A percentile compares a stretch with the other conserved stretches of the same genome.
phyloP scores from a whole-genome alignment of 2,329 filamentous ascomycete genomes.

The Dactylellina parvicollis region DNA sequence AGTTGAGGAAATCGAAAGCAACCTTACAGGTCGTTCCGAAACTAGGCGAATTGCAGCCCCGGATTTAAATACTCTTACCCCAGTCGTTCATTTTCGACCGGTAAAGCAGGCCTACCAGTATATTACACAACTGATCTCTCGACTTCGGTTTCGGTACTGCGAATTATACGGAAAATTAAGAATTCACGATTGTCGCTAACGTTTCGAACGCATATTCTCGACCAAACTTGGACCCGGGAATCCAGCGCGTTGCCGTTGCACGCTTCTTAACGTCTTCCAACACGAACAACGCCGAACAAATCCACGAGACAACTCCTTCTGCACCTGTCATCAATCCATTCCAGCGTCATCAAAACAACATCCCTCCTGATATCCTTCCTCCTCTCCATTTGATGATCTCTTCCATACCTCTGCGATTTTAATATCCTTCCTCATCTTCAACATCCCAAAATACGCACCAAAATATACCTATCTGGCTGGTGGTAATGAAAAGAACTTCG shows the following conservation, averaged over 20 bases:
- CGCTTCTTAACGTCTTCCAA: constrained; percentile 44
- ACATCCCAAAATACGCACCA: constrained; percentile 10
- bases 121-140: constrained; percentile 16
- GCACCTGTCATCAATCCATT: constrained; percentile 9
- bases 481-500: constrained; percentile 38
- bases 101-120: constrained; percentile 10
- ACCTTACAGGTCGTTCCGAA: constrained; percentile 13
- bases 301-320: constrained; percentile 2
- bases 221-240: constrained; percentile 32
- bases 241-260: constrained; percentile 33
- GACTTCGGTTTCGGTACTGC: constrained; percentile 14
- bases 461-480: constrained; percentile 18
- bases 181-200: constrained; percentile 27
- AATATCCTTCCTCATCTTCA: constrained; percentile 18
- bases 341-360: constrained; percentile 15
- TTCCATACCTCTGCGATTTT: constrained; percentile 4
- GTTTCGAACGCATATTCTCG: constrained; percentile 10
- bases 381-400: constrained; percentile 16
- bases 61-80: constrained; percentile 35
- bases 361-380: constrained; percentile 10
- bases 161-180: constrained; percentile 16
- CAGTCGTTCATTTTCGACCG: constrained; percentile 30
- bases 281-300: constrained; percentile 40
- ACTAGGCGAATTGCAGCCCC: constrained; percentile 33
- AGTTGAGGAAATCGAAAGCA: constrained; percentile 34